Conservation (phyloP, 2,329 filamentous ascomycete genomes). For the Lecanoromycetidae sp. region DNA sequence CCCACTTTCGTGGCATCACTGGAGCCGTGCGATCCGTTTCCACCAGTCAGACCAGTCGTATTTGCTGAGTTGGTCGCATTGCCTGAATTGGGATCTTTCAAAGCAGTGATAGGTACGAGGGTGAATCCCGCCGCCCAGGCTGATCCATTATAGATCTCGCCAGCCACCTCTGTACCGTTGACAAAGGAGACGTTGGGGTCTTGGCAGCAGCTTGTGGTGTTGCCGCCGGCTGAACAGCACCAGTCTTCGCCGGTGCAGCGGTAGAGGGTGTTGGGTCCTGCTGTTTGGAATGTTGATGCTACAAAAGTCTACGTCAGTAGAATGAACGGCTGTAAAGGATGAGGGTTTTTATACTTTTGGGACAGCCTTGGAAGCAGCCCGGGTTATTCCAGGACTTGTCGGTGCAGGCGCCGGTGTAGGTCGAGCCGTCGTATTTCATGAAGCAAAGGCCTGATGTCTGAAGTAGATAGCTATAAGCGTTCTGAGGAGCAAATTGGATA, state of each 20-base stretch:
- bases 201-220: constrained; percentile 3
- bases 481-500: too few species aligned
- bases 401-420: not conserved
- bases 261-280: not conserved
- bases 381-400: not conserved
- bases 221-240: not conserved
- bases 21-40: too few species aligned
- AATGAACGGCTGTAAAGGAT: not conserved
- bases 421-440: not conserved
- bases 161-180: not conserved
- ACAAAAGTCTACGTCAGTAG: too few species aligned
- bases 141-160: not conserved
- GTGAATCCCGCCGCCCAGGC: not conserved
- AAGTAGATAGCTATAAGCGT: too few species aligned
- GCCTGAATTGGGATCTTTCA: not conserved
- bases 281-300: not conserved
- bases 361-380: not conserved
- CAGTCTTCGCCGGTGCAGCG: constrained; percentile 1
- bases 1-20: not conserved
- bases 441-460: not conserved
- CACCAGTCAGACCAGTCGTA: not conserved
- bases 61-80: not conserved
- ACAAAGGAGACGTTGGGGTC: not conserved
- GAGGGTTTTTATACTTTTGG: not conserved
- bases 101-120: not conserved